Evolutionary conservation across 2,329 filamentous ascomycete species (phyloP).

Genomic region (Pestalotiopsis sp.): DNA sequence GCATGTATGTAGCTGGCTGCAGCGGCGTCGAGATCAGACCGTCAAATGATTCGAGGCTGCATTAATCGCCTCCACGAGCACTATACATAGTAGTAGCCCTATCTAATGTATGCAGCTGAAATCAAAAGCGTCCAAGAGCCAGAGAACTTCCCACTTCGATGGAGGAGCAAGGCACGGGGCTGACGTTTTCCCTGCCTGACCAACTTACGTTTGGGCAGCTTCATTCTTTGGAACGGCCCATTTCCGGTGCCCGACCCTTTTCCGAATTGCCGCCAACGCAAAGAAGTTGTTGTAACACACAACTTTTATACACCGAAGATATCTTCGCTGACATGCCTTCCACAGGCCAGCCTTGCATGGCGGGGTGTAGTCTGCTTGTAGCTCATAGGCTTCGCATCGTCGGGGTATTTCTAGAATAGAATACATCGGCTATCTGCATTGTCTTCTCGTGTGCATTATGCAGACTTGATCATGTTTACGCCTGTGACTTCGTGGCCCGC

Average conservation of each 20-base stretch:
- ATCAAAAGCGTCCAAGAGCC: background rate
- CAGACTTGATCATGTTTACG: background rate
- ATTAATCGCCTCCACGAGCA: background rate
- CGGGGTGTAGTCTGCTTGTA: background rate
- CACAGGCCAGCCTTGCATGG: background rate
- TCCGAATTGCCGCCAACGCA: background rate
- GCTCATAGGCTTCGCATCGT: background rate
- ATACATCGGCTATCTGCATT: slow-evolving; percentile 1
- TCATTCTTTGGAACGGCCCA: background rate
- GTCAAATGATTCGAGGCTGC: background rate
- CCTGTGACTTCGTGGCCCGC: background rate
- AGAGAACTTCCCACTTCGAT: background rate
- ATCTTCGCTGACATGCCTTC: background rate
- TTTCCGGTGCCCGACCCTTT: background rate
- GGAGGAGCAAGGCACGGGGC: background rate
- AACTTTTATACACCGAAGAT: no score
- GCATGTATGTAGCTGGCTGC: background rate
- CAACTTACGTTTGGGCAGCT: background rate
- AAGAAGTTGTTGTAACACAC: no score
- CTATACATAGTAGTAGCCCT: background rate
- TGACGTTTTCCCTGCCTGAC: background rate
- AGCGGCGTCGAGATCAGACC: background rate
- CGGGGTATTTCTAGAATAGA: background rate
- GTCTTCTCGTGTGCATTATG: slow-evolving; percentile 1
- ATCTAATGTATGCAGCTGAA: background rate